Percentiles rank a stretch among this genome's conserved stretches.
Evolutionary conservation across 345 rosid genomes (phyloP).

Genomic region (Moringa oleifera): DNA sequence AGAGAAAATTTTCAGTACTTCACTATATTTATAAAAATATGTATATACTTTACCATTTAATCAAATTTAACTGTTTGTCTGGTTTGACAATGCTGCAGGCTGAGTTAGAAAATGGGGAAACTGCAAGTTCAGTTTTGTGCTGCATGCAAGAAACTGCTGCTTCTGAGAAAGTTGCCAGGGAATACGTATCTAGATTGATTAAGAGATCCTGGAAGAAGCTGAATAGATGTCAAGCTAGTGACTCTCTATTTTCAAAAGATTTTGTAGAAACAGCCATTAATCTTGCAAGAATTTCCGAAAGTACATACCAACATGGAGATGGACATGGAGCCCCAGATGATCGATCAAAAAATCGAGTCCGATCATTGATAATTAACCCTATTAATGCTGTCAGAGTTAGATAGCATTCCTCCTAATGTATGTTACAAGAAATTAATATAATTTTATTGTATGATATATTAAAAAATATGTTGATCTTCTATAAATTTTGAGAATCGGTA

Average conservation of each 20-base stretch:
- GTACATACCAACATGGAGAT: constrained; percentile 36
- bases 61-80: not conserved
- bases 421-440: no score
- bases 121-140: constrained; percentile 28
- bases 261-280: constrained; percentile 22
- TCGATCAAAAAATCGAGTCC: constrained; percentile 16
- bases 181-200: constrained; percentile 19
- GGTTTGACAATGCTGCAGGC: constrained; percentile 9
- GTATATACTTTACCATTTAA: constrained; percentile 25
- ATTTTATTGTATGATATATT: no score
- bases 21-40: not conserved
- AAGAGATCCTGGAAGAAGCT: constrained; percentile 33
- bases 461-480: no score
- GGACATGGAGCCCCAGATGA: constrained; percentile 32
- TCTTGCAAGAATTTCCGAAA: constrained; percentile 28
- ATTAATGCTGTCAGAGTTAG: no score
- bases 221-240: constrained; percentile 13
- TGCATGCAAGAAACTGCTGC: constrained; percentile 26
- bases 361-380: constrained; percentile 28
- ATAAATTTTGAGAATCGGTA: no score
- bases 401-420: no score
- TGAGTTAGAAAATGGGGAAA: constrained; percentile 27
- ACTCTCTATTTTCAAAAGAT: constrained; percentile 10
- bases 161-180: constrained; percentile 23
- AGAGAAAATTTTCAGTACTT: not conserved